Percentiles rank a stretch among this genome's conserved stretches.
These are phyloP conservation scores for Avicennia marina DNA, from an alignment of 257 asterid species.

Conservation along the genomic window DNA sequence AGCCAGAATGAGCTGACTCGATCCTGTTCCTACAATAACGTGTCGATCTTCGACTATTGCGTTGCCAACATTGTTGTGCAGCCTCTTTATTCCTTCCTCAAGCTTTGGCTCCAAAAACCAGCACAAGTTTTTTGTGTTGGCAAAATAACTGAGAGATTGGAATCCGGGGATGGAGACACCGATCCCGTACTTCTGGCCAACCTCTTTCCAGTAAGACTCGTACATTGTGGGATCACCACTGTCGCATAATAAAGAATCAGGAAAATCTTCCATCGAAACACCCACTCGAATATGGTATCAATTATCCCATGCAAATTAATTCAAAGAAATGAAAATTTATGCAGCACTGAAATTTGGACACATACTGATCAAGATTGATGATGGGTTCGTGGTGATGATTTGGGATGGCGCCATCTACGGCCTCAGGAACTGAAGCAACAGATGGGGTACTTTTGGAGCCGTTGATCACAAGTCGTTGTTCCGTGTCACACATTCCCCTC, in stretches of 20 bases:
- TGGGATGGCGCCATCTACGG: conserved; percentile 16
- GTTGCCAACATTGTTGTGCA: conserved; percentile 60
- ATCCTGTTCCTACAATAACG: conserved; percentile 70
- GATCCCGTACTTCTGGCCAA: neutral
- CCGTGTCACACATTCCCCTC: conserved; percentile 39
- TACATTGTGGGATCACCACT: conserved; percentile 51
- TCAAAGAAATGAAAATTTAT: too few relatives aligned
- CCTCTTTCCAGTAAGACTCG: conserved; percentile 36
- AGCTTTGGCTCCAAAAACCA: conserved; percentile 89
- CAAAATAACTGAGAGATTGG: conserved; percentile 72
- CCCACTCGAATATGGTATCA: too few relatives aligned
- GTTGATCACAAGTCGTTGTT: conserved; percentile 15
- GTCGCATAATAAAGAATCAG: neutral
- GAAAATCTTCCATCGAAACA: too few relatives aligned
- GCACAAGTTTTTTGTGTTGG: conserved; percentile 39
- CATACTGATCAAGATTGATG: conserved; percentile 69
- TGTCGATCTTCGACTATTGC: conserved; percentile 46
- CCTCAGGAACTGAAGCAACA: conserved; percentile 4
- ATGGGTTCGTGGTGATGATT: conserved; percentile 11
- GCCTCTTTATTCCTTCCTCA: conserved; percentile 46
- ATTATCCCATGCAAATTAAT: too few relatives aligned
- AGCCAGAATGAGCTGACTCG: conserved; percentile 81
- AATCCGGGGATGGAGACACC: conserved; percentile 29
- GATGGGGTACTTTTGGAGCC: conserved; percentile 8
- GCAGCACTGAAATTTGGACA: too few relatives aligned